Conservation (phyloP, 176 grass and related monocot genomes). For the Aechmea fasciata region DNA sequence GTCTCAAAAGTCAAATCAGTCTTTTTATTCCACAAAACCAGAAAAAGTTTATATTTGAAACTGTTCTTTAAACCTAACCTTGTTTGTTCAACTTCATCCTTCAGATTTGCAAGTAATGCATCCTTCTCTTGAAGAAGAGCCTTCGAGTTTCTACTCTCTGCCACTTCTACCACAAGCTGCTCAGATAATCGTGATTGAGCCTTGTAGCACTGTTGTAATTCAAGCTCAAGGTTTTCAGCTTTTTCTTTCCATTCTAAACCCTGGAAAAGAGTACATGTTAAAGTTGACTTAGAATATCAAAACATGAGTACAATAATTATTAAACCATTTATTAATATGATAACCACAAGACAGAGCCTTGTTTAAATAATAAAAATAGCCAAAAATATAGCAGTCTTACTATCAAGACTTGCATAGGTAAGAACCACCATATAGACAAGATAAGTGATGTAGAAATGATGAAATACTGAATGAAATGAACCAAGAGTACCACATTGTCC, state of each 20-base stretch:
- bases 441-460: too few species aligned
- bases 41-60: conserved; percentile 18
- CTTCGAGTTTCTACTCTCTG: conserved; percentile 58
- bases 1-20: conserved; percentile 4
- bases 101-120: conserved; percentile 35
- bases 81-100: conserved; percentile 46
- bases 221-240: conserved; percentile 64
- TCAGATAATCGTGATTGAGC: conserved; percentile 71
- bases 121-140: conserved; percentile 69
- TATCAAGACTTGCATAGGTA: too few species aligned
- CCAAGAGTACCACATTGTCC: too few species aligned
- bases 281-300: conserved; percentile 11
- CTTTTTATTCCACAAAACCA: conserved; percentile 2
- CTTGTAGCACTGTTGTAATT: conserved; percentile 85
- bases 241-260: conserved; percentile 90
- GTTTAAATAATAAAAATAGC: too few species aligned
- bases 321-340: not conserved
- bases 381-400: too few species aligned
- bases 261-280: conserved; percentile 24
- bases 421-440: too few species aligned
- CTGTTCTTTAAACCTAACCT: conserved; percentile 44
- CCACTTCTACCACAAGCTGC: conserved; percentile 59
- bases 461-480: too few species aligned
- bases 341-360: too few species aligned
- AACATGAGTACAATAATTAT: not conserved